Evolutionary conservation across 164 flowering plant genomes (phyloP).

Genomic region (Kalanchoe fedtschenkoi): DNA sequence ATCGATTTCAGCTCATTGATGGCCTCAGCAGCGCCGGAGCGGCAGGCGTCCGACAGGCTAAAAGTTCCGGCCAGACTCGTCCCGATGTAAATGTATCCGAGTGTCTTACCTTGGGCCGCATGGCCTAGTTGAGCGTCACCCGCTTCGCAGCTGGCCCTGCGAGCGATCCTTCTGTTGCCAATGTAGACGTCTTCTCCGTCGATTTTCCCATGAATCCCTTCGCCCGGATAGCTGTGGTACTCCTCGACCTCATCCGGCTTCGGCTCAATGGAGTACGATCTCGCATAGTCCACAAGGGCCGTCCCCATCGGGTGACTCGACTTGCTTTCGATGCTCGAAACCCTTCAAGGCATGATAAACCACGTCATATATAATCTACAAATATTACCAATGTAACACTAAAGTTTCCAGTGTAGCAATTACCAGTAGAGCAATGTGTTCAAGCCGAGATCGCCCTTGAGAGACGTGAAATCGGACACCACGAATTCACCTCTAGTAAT

Average conservation of each 20-base stretch:
- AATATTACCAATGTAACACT: no score
- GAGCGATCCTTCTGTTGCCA: conserved; percentile 61
- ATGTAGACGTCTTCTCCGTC: conserved; percentile 50
- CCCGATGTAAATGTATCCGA: conserved; percentile 45
- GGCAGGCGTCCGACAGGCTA: conserved; percentile 61
- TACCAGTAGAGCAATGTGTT: conserved; percentile 69
- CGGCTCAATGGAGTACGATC: conserved; percentile 35
- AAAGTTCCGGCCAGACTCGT: conserved; percentile 37
- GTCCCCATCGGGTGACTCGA: conserved; percentile 93
- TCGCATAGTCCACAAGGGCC: conserved; percentile 65
- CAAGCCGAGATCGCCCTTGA: conserved; percentile 26
- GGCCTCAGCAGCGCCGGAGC: conserved; percentile 64
- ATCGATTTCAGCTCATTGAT: conserved; percentile 44
- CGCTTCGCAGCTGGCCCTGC: conserved; percentile 47
- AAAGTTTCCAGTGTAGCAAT: no score
- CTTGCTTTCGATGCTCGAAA: conserved; percentile 88
- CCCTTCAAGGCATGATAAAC: conserved; percentile 33
- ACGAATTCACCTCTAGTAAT: conserved; percentile 78
- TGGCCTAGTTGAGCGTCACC: conserved; percentile 23
- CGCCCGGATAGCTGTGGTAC: conserved; percentile 75
- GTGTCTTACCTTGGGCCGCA: conserved; percentile 30
- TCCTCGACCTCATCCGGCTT: conserved; percentile 63
- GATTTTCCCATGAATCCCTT: conserved; percentile 74
- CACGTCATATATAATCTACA: no score
- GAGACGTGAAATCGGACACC: conserved; percentile 38